Percentiles rank a stretch among this genome's conserved stretches.
These are phyloP conservation scores for Xeromyces bisporus DNA, from an alignment of 495 filamentous ascomycete species.

Conservation along the genomic window DNA sequence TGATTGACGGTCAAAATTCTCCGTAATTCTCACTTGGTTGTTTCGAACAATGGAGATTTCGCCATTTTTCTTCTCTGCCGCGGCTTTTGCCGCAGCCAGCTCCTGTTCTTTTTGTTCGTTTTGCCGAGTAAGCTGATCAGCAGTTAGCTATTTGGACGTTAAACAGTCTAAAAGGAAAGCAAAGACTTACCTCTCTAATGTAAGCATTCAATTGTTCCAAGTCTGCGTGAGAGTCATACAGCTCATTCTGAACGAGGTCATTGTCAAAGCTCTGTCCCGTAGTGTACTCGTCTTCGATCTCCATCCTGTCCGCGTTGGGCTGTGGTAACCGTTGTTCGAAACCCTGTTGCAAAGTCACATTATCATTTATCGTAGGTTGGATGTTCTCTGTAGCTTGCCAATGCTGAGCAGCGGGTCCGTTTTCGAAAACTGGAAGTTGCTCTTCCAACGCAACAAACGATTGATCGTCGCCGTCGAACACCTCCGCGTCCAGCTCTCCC, in stretches of 20 bases:
- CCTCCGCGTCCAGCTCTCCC: slow-evolving; percentile 36
- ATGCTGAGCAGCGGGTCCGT: slow-evolving; percentile 4
- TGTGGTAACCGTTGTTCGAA: background rate
- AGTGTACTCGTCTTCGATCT: background rate
- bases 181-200: slow-evolving; percentile 4
- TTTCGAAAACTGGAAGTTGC: slow-evolving; percentile 6
- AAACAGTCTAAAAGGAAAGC: slow-evolving; percentile 8
- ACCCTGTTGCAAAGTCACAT: no score
- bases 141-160: slow-evolving; percentile 7
- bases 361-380: no score
- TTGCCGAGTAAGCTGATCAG: slow-evolving; percentile 34
- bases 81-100: slow-evolving; percentile 30
- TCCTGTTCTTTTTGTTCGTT: slow-evolving; percentile 30
- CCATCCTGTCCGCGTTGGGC: background rate
- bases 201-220: slow-evolving; percentile 2
- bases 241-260: background rate
- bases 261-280: no score
- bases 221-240: background rate
- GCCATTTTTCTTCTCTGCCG: slow-evolving; percentile 38
- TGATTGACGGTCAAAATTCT: slow-evolving; percentile 39
- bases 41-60: slow-evolving; percentile 53
- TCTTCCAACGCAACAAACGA: slow-evolving; percentile 14
- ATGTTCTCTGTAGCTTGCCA: slow-evolving; percentile 1
- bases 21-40: slow-evolving; percentile 36
- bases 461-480: slow-evolving; percentile 25